Base-by-base conservation (phyloP, 2,329 filamentous ascomycete genomes). In the Ascochyta clinopodiicola region DNA sequence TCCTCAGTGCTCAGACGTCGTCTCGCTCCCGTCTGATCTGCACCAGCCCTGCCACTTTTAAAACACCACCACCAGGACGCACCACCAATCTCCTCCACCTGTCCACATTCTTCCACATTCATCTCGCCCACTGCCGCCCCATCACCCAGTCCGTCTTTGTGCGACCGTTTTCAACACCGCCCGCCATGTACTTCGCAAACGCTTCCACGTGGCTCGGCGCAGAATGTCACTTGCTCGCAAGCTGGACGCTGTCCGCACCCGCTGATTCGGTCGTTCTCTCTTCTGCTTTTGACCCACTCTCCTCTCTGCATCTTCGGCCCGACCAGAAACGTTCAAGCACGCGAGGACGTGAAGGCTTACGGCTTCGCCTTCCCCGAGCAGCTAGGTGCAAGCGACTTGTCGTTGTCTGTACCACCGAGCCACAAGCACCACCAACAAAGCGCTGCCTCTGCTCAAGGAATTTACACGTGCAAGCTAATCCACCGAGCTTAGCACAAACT, bases 11-110 rank as follows among this genome's bases (percentile, higher is more conserved):
- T 48, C 54, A 52, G 34, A 52, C 54, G 29, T 57, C 44, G 54
- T 52, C 54, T 57, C 49, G 54, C 49, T 57, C 54, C 54, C 48
- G 52, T 57, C 54, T 52, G 54, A 57, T 57, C 54, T 52, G 54
- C 49, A 31, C 48, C 49, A 52, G 44, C 27, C 48, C 54, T 57
- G 48, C 54, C 47, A 57, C 47, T 52, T 52, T 45, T 21, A 52
- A 57, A 57, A 52, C 54, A 45, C 48, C 44, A 37, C 19, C 48
- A 44, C 31, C 15, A 12, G 27, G 17, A 57, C 8, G 32, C 34
- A 38, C 44, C 47, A 42, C 53, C 44, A 48, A 57, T 57, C 38
- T 51, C 54, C 54, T 48, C 47, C 34, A n/a, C 43, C 27, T 44
- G 47, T 34, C 46, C 31, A n/a, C 15, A 17, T 17, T 17, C 17